phyloP scores from a whole-genome alignment of 352 stramenopile species.

The Pythium dissotocum region DNA sequence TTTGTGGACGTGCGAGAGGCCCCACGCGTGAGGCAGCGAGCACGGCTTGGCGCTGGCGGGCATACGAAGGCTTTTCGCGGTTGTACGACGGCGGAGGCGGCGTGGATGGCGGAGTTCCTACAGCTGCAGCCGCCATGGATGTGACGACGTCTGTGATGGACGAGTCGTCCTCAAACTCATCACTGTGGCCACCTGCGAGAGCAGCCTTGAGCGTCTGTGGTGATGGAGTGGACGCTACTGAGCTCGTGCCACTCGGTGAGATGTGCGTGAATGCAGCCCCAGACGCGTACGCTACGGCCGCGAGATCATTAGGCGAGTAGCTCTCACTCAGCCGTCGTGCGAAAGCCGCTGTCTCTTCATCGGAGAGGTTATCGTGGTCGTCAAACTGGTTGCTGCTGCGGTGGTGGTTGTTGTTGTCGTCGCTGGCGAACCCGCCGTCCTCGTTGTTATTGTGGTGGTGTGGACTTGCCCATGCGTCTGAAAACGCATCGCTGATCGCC shows the following conservation, averaged over 20 bases:
- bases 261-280: neutral
- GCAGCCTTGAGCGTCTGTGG: neutral
- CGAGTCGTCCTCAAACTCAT: neutral
- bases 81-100: neutral
- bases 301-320: neutral
- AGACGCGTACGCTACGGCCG: neutral
- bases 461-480: conserved; percentile 11
- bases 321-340: conserved; percentile 26
- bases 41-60: conserved; percentile 3
- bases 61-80: neutral
- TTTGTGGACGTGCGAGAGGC: conserved; percentile 36
- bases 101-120: neutral
- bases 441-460: conserved; percentile 17
- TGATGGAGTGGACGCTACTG: conserved; percentile 18
- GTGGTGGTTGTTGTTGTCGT: conserved; percentile 36
- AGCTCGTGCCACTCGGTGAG: conserved; percentile 1
- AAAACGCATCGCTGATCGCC: conserved; percentile 10
- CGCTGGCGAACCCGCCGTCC: conserved; percentile 20
- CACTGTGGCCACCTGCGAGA: neutral
- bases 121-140: neutral
- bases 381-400: conserved; percentile 37
- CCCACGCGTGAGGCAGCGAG: conserved; percentile 13
- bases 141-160: neutral
- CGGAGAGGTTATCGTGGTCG: conserved; percentile 30
- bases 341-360: conserved; percentile 5